A percentile compares a stretch with the other conserved stretches of the same genome.
Conservation (phyloP, 2,329 filamentous ascomycete genomes). For the Fonsecaea multimorphosa region DNA sequence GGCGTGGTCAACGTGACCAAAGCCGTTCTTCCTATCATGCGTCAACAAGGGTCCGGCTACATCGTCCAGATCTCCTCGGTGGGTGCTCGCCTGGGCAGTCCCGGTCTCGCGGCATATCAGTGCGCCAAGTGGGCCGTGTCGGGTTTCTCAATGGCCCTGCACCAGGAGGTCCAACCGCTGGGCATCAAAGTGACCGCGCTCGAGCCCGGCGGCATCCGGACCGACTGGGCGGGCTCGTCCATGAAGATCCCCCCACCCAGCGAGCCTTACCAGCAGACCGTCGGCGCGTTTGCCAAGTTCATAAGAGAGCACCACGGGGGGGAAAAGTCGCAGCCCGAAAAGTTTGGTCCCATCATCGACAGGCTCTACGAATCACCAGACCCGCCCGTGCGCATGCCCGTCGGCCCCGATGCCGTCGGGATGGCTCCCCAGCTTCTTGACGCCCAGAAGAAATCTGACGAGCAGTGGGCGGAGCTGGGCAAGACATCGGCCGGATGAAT, state of each 20-base stretch:
- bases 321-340: not conserved
- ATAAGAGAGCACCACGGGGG: not conserved
- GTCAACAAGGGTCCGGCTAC: conserved; percentile 48
- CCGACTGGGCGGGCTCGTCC: conserved; percentile 39
- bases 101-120: conserved; percentile 46
- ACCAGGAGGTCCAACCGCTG: conserved; percentile 54
- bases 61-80: conserved; percentile 37
- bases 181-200: conserved; percentile 53
- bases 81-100: conserved; percentile 29
- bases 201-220: conserved; percentile 55
- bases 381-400: not conserved
- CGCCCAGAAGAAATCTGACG: not conserved
- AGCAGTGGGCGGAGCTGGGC: not conserved
- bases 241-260: not conserved
- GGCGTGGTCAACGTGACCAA: conserved; percentile 46
- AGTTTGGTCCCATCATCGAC: not conserved
- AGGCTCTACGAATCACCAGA: conserved; percentile 2
- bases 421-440: not conserved
- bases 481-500: not conserved
- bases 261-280: not conserved
- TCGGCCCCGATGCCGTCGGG: not conserved
- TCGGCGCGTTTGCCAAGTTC: not conserved
- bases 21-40: conserved; percentile 35
- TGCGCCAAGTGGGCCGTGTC: conserved; percentile 52
- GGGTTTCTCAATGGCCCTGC: conserved; percentile 52